Percentiles rank a stretch among this genome's conserved stretches.
Conservation (phyloP, 169 alveolate genomes). For the Plasmodium gonderi region DNA sequence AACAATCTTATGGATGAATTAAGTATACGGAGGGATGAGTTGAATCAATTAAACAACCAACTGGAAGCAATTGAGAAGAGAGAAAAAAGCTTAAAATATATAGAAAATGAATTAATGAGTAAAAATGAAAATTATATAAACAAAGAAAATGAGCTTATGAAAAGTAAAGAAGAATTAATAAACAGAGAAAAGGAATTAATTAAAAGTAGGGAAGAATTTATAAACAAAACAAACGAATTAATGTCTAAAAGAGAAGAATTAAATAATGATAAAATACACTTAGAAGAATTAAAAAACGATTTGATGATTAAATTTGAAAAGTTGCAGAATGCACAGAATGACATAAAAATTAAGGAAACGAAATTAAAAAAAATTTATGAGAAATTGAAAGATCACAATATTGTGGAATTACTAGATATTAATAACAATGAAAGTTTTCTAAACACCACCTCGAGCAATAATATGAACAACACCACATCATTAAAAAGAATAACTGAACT, state of each 20-base stretch:
- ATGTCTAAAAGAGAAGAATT: constrained; percentile 19
- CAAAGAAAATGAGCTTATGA: constrained; percentile 26
- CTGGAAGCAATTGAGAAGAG: constrained; percentile 14
- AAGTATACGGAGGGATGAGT: constrained; percentile 1
- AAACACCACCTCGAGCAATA: background rate
- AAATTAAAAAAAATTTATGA: constrained; percentile 55
- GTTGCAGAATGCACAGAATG: constrained; percentile 50
- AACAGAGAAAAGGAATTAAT: constrained; percentile 15
- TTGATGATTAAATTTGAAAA: constrained; percentile 45
- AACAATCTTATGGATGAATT: constrained; percentile 10
- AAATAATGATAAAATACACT: constrained; percentile 19
- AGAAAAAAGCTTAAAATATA: constrained; percentile 13
- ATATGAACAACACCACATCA: background rate
- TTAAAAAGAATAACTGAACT: constrained; percentile 9
- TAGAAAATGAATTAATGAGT: constrained; percentile 1
- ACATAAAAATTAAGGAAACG: constrained; percentile 63
- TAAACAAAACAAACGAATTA: constrained; percentile 20
- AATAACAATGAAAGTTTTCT: constrained; percentile 11
- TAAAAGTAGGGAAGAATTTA: constrained; percentile 16
- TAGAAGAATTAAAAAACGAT: constrained; percentile 66
- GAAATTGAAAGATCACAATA: constrained; percentile 54
- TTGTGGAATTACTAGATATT: constrained; percentile 32
- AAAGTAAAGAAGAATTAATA: constrained; percentile 23
- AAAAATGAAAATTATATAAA: background rate
- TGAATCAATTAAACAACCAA: background rate